These are phyloP conservation scores for Allium fistulosum DNA, from an alignment of 106 monocot species.

Conservation along the genomic window DNA sequence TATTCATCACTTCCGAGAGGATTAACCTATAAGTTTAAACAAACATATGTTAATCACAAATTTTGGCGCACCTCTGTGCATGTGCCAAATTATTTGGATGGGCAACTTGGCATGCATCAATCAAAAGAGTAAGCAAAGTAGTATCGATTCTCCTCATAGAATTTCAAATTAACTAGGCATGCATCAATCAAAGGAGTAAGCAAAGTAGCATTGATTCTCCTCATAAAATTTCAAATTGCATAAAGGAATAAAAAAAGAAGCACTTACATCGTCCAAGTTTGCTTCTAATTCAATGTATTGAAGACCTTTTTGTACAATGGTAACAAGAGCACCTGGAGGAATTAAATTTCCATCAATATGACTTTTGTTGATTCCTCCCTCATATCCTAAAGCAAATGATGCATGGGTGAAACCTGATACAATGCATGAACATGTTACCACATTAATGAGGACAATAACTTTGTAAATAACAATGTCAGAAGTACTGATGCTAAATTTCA, in stretches of 20 bases:
- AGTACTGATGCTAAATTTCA: not conserved
- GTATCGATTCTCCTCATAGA: no score
- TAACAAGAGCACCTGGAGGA: constrained; percentile 90
- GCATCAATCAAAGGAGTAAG: no score
- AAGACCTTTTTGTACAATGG: constrained; percentile 92
- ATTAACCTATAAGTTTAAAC: constrained; percentile 43
- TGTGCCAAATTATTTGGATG: no score
- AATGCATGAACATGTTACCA: not conserved
- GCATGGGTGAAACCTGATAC: constrained; percentile 87
- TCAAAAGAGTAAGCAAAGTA: no score
- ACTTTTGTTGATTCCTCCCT: constrained; percentile 79
- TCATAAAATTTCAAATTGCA: no score
- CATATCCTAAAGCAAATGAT: constrained; percentile 94
- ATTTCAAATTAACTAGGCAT: no score
- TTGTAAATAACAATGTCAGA: not conserved
- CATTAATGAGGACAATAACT: not conserved
- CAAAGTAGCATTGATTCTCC: no score
- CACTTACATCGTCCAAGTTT: constrained; percentile 56
- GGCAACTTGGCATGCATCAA: no score
- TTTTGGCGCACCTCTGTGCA: no score
- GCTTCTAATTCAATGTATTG: constrained; percentile 96
- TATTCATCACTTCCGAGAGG: constrained; percentile 59
- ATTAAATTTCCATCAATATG: constrained; percentile 75
- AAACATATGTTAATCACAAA: constrained; percentile 10
- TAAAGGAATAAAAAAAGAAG: not conserved